Percentiles rank a stretch among this genome's conserved stretches.
Evolutionary conservation across 768 basidiomycete genomes (phyloP).

Genomic region (Lentinula lateritia): DNA sequence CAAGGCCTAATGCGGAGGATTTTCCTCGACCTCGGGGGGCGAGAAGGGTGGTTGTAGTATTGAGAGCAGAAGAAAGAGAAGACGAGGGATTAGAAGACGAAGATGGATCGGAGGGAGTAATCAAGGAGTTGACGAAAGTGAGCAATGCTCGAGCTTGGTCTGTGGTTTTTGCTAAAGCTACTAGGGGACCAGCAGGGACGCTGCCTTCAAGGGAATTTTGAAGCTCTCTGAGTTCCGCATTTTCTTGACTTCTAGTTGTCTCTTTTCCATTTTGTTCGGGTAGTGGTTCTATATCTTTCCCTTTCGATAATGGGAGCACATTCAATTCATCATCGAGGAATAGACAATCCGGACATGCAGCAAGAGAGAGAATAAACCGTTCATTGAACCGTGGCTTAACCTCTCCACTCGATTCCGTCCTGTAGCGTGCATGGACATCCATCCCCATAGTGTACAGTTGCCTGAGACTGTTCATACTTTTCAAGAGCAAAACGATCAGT

Average conservation of each 20-base stretch:
- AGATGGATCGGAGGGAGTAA: conserved; percentile 30
- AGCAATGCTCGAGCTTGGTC: conserved; percentile 94
- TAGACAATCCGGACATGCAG: conserved; percentile 87
- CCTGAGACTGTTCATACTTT: conserved; percentile 90
- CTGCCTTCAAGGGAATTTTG: conserved; percentile 64
- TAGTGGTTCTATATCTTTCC: conserved; percentile 82
- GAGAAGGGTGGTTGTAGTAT: conserved; percentile 89
- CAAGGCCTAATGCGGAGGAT: conserved; percentile 92
- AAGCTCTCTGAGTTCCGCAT: conserved; percentile 69
- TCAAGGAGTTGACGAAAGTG: conserved; percentile 89
- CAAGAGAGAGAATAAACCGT: conserved; percentile 95
- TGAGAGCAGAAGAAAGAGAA: conserved; percentile 2
- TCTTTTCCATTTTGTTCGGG: background rate
- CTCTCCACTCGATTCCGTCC: conserved; percentile 85
- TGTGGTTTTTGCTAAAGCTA: conserved; percentile 85
- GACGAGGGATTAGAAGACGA: background rate
- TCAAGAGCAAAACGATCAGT: conserved; percentile 80
- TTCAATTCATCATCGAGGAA: conserved; percentile 98
- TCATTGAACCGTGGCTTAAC: conserved; percentile 97
- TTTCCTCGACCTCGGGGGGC: conserved; percentile 95
- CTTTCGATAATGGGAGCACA: conserved; percentile 91
- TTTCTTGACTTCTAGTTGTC: conserved; percentile 38
- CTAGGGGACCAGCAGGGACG: conserved; percentile 82
- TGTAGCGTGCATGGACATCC: conserved; percentile 94
- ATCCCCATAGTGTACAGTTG: conserved; percentile 92